Evolutionary conservation across 495 filamentous ascomycete genomes (phyloP).

Genomic region (Penicillium tannophilum): DNA sequence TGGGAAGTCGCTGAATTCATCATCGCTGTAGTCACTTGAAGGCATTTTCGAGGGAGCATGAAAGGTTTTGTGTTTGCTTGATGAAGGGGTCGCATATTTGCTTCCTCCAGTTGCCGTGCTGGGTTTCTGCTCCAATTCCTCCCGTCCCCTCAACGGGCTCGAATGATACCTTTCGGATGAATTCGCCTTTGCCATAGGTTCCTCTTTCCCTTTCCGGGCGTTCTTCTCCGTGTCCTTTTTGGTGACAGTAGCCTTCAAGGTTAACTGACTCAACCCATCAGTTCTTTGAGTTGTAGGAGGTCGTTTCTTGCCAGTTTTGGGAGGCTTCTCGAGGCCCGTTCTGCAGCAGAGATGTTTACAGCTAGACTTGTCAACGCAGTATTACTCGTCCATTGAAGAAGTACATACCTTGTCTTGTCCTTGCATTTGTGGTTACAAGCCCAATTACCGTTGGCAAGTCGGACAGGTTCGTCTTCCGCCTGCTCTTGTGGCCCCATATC

Average conservation of each 20-base stretch:
- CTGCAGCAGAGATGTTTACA: slow-evolving; percentile 87
- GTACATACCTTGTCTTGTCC: slow-evolving; percentile 61
- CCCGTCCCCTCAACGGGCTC: background rate
- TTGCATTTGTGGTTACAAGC: slow-evolving; percentile 85
- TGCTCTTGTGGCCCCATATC: slow-evolving; percentile 19
- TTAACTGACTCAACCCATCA: slow-evolving; percentile 34
- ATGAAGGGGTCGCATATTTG: background rate
- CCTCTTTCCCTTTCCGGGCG: background rate
- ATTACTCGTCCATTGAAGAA: background rate
- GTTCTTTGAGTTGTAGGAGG: slow-evolving; percentile 18
- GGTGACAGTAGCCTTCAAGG: slow-evolving; percentile 24
- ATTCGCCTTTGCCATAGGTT: background rate
- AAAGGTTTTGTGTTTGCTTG: background rate
- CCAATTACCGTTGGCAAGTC: slow-evolving; percentile 82
- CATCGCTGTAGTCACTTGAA: slow-evolving; percentile 40
- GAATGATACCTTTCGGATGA: background rate
- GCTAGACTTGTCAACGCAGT: slow-evolving; percentile 31
- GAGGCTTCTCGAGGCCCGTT: slow-evolving; percentile 81
- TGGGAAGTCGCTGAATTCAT: slow-evolving; percentile 43
- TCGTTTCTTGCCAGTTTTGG: slow-evolving; percentile 55
- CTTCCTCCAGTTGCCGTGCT: background rate
- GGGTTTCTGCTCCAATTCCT: background rate
- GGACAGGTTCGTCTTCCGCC: slow-evolving; percentile 46
- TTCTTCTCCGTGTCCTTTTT: slow-evolving; percentile 22
- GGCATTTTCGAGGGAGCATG: slow-evolving; percentile 9